These are phyloP conservation scores for Plasmopara halstedii DNA, from an alignment of 352 stramenopile species.

Conservation along the genomic window DNA sequence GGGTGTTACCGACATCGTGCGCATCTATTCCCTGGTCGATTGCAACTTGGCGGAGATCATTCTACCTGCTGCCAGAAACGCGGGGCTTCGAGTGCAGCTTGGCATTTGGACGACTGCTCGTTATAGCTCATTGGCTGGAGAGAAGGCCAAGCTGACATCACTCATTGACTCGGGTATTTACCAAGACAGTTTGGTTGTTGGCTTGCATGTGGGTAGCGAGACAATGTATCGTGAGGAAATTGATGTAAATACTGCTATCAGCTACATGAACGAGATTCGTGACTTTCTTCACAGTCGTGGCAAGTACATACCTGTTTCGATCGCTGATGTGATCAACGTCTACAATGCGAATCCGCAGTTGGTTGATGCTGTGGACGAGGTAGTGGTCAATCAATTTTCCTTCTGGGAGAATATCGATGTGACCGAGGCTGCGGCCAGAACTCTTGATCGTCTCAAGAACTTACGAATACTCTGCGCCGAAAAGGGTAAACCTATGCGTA, in stretches of 20 bases:
- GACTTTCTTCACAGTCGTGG: conserved; percentile 27
- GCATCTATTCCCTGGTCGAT: conserved; percentile 61
- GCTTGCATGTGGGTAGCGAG: conserved; percentile 55
- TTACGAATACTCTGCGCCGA: conserved; percentile 32
- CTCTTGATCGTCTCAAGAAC: conserved; percentile 48
- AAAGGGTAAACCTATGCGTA: conserved; percentile 52
- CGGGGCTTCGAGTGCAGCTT: conserved; percentile 44
- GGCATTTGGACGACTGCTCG: conserved; percentile 52
- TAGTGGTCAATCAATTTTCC: conserved; percentile 75
- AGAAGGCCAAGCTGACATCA: conserved; percentile 35
- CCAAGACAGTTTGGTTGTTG: conserved; percentile 35
- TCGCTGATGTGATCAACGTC: conserved; percentile 63
- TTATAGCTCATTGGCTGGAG: conserved; percentile 30
- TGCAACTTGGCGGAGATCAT: conserved; percentile 41
- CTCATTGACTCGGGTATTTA: conserved; percentile 37
- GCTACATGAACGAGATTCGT: conserved; percentile 60
- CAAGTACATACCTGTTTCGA: conserved; percentile 48
- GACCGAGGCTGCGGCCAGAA: conserved; percentile 35
- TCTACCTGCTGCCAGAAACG: conserved; percentile 34
- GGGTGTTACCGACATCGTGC: conserved; percentile 39
- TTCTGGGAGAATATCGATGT: conserved; percentile 56
- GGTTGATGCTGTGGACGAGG: conserved; percentile 52
- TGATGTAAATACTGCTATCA: conserved; percentile 33
- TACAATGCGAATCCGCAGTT: conserved; percentile 57
- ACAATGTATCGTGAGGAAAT: conserved; percentile 64